Base-by-base conservation (phyloP, 768 basidiomycete genomes). In the Boletellus ananiceps region DNA sequence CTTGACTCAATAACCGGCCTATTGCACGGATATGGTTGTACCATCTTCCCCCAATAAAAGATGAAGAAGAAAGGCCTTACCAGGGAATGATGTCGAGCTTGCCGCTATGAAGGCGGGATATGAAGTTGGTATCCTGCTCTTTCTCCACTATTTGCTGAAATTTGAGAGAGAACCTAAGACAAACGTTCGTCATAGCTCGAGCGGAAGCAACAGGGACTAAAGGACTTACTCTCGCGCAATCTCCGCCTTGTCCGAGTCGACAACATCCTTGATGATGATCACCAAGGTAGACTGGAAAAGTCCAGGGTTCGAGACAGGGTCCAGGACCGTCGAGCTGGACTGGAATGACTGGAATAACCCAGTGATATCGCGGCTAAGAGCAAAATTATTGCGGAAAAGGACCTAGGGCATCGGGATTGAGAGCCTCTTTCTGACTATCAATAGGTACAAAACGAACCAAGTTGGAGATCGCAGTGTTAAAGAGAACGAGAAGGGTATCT, bases 201-300 rank as follows among this genome's bases (percentile, higher is more conserved):
- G 42, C 8, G 23, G 16, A 13, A 19, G 0, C 0, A 25, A 31
- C 36, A 32, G 46, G 15, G 11, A n/a, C 25, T 12, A 41, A 21
- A 18, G 8, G 3, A 33, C 78, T 56, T 54, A 83, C 82, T 84
- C 82, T 57, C 73, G 65, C 7, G 73, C 75, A 31, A 84, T 81
- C 44, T 84, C 83, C 0, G 60, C 61, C 57, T 75, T 80, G 57
- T 83, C 82, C 0, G 78, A 74, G 41, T 84, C 82, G 5, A 81
- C 72, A 11, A 84, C 82, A 41, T 84, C 83, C 76, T 83, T 84
- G 60, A 84, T 83, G 43, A 84, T 81, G 53, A 84, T 82, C 7
- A 74, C 73, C 12, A 84, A 68, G 0, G 73, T 79, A 0, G 80
- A 82, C 49, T 73, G 77, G 65, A 84, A 84, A 18, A 84, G 69